These are phyloP conservation scores for Hygrocybe coccinea DNA, from an alignment of 768 basidiomycete genomes.

Conservation along the genomic window DNA sequence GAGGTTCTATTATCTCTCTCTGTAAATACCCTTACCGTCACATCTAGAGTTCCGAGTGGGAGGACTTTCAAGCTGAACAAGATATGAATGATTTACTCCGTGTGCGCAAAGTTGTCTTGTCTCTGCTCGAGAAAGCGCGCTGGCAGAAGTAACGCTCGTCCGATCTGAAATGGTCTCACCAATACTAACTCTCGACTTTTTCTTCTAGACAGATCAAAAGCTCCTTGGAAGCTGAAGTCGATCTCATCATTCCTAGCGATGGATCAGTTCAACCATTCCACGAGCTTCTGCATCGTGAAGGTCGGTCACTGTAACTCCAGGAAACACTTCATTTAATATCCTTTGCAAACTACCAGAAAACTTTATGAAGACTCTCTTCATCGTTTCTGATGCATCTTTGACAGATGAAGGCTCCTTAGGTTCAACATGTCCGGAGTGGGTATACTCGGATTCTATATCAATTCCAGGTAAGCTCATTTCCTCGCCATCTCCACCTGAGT, in stretches of 20 bases:
- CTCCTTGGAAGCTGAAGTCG: slow-evolving; percentile 72
- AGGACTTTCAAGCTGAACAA: slow-evolving; percentile 46
- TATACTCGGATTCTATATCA: slow-evolving; percentile 39
- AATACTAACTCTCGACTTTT: not conserved
- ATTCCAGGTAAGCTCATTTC: slow-evolving; percentile 40
- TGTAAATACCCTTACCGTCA: not conserved
- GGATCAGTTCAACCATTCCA: slow-evolving; percentile 24
- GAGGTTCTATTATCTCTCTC: slow-evolving; percentile 22
- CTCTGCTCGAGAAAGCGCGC: slow-evolving; percentile 72
- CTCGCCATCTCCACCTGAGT: not conserved
- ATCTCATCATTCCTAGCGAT: slow-evolving; percentile 49
- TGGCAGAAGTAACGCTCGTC: slow-evolving; percentile 53
- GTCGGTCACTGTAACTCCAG: slow-evolving; percentile 27
- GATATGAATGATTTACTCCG: slow-evolving; percentile 63
- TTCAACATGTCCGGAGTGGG: slow-evolving; percentile 43
- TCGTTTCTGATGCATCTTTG: slow-evolving; percentile 67
- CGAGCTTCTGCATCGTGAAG: slow-evolving; percentile 40
- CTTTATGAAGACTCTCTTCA: slow-evolving; percentile 70
- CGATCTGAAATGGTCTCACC: not conserved
- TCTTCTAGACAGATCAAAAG: slow-evolving; percentile 59
- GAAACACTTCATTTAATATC: not conserved
- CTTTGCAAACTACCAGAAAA: slow-evolving; percentile 31
- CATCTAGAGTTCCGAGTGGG: slow-evolving; percentile 55
- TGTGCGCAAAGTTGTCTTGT: slow-evolving; percentile 57
- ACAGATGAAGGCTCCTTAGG: slow-evolving; percentile 42